These are phyloP conservation scores for Logfia minima DNA, from an alignment of 129 eudicot species.

Conservation along the genomic window DNA sequence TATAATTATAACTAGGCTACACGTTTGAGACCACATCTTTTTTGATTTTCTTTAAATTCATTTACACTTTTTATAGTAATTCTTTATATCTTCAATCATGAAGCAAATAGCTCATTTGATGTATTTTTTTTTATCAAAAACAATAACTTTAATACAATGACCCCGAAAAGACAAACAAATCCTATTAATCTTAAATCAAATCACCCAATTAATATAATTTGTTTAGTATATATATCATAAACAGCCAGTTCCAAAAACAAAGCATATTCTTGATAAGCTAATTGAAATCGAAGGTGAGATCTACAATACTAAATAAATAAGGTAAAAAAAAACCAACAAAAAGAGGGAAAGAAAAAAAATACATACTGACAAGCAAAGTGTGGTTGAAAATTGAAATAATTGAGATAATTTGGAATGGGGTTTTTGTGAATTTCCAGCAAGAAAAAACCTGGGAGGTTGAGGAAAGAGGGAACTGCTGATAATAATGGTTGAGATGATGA, in stretches of 20 bases:
- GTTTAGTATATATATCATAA: background rate
- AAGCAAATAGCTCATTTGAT: background rate
- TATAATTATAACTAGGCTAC: background rate
- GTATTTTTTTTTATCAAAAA: background rate
- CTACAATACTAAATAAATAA: background rate
- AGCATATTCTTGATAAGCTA: slow-evolving; percentile 4
- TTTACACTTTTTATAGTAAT: too few species aligned
- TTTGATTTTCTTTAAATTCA: too few species aligned
- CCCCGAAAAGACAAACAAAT: background rate
- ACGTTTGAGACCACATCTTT: background rate
- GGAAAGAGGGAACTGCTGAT: background rate
- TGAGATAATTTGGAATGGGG: background rate
- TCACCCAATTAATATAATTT: background rate
- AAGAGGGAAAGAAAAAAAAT: background rate
- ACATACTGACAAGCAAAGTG: background rate
- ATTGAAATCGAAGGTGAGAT: slow-evolving; percentile 12
- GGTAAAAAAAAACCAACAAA: background rate
- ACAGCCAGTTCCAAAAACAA: slow-evolving; percentile 1
- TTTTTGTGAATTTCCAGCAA: background rate
- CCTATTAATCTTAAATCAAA: background rate
- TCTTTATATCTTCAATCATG: background rate
- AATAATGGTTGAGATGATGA: slow-evolving; percentile 14
- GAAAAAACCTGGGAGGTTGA: background rate
- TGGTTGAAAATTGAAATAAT: background rate
- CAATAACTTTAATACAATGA: background rate